These are phyloP conservation scores for Protoeuglena noctilucae DNA, from an alignment of 139 green algal species.

Conservation along the genomic window DNA sequence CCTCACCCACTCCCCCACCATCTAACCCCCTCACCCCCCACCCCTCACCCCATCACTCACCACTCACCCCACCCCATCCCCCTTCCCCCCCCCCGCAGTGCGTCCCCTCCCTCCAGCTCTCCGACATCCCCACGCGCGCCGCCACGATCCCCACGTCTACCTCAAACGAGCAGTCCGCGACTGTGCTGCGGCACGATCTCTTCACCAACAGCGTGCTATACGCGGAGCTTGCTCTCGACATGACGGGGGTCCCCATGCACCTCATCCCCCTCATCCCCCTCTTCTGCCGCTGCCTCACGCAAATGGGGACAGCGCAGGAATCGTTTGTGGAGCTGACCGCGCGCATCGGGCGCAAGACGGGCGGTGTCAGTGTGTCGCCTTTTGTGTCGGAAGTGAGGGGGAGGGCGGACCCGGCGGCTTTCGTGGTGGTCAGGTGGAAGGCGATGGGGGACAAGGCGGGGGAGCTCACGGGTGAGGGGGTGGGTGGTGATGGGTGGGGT, in stretches of 20 bases:
- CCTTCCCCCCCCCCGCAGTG: too few relatives aligned
- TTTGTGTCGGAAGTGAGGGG: slow-evolving; percentile 49
- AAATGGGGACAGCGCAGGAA: slow-evolving; percentile 79
- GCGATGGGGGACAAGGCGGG: slow-evolving; percentile 66
- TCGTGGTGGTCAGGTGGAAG: slow-evolving; percentile 81
- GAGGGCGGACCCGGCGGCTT: slow-evolving; percentile 39
- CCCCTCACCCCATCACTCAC: too few relatives aligned
- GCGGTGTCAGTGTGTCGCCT: slow-evolving; percentile 74
- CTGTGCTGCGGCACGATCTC: slow-evolving; percentile 80
- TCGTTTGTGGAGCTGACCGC: slow-evolving; percentile 87
- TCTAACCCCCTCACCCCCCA: too few relatives aligned
- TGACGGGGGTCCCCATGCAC: slow-evolving; percentile 41
- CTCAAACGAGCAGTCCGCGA: slow-evolving; percentile 33
- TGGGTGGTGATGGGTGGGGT: slow-evolving; percentile 1
- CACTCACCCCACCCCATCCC: too few relatives aligned
- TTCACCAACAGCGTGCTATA: slow-evolving; percentile 99
- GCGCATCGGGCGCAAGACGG: slow-evolving; percentile 91
- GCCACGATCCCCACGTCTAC: slow-evolving; percentile 52
- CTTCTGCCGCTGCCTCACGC: slow-evolving; percentile 73
- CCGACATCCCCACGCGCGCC: slow-evolving; percentile 68
- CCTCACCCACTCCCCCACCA: too few relatives aligned
- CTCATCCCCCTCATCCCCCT: slow-evolving; percentile 92
- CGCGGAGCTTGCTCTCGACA: slow-evolving; percentile 51
- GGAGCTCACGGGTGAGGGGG: too few relatives aligned
- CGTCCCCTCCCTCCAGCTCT: slow-evolving; percentile 63